Base-by-base conservation (phyloP, 73 alveolate species). In the Paramecium pentaurelia region DNA sequence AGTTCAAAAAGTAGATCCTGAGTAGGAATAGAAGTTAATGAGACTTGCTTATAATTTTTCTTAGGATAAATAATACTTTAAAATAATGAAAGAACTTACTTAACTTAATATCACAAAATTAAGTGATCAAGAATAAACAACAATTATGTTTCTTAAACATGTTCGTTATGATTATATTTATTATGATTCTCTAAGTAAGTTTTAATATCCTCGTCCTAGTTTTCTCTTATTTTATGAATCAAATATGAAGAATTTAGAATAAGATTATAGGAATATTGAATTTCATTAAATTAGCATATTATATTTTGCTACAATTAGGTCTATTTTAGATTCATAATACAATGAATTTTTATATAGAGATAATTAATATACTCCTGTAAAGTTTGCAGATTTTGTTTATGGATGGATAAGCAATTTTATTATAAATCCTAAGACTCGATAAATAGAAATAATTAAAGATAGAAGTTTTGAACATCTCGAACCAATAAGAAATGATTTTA, bases 321-420 rank as follows among this genome's bases (percentile, higher is more conserved):
- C 96, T 0, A 97, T 97, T 16, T 86, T 94, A 22, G 99, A 97
- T 70, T 95, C 97, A 9, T 94, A 97, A 88, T 96, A 93, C 90
- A 89, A 77, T 93, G 99, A 97, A 42, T 95, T 96, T 92, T 58
- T 90, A 6, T 51, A 75, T 27, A 49, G 59, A 14, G 96, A 94
- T 38, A 58, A 92, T 38, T 6, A 80, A 37, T 71, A 91, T 28
- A 77, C 89, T 42, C 85, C 77, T 45, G 45, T 96, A 5, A 93
- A 94, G 64, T 77, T 95, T 54, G 95, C 98, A 6, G 98, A 96
- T 58, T 96, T 96, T 86, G 97, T 94, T 20, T 96, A 93, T 84
- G 92, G 96, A 2, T 96, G 98, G 98, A 85, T 96, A 2, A 97
- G 98, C 16, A 49, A 73, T 14, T 95, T 92, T 84, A 60, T 88